Evolutionary conservation across 768 basidiomycete species (phyloP).

Genomic region (Mycena chlorophos): DNA sequence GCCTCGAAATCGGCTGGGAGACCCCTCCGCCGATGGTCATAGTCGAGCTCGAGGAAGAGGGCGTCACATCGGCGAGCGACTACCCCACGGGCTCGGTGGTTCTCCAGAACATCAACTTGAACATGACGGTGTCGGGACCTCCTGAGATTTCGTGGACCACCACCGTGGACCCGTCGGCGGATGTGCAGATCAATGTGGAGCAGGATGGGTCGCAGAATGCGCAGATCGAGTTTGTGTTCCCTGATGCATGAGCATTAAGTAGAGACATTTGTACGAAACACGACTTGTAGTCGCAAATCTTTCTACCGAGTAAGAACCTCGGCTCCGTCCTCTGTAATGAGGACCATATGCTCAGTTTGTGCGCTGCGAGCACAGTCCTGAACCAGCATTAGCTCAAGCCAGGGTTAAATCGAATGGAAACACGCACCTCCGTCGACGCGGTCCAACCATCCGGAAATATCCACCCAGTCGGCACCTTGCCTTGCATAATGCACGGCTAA

Average conservation of each 20-base stretch:
- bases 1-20: neutral
- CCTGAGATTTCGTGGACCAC: neutral
- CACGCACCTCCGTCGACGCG: slow-evolving; percentile 66
- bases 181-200: neutral
- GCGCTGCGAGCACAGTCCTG: slow-evolving; percentile 82
- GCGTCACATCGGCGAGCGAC: neutral
- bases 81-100: neutral
- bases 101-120: neutral
- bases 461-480: slow-evolving; percentile 63
- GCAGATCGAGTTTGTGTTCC: neutral
- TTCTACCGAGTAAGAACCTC: slow-evolving; percentile 73
- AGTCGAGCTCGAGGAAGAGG: neutral
- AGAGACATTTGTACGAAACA: too few relatives aligned
- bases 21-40: neutral
- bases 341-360: slow-evolving; percentile 86
- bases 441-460: slow-evolving; percentile 94
- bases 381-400: neutral
- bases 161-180: neutral
- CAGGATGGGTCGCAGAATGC: neutral
- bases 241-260: too few relatives aligned
- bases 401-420: neutral
- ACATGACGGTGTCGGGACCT: neutral
- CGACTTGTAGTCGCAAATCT: too few relatives aligned
- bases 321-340: slow-evolving; percentile 76
- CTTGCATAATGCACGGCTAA: slow-evolving; percentile 79